These are phyloP conservation scores for Microstroma glucosiphilum DNA, from an alignment of 1,284 basidiomycete genomes.

Conservation along the genomic window DNA sequence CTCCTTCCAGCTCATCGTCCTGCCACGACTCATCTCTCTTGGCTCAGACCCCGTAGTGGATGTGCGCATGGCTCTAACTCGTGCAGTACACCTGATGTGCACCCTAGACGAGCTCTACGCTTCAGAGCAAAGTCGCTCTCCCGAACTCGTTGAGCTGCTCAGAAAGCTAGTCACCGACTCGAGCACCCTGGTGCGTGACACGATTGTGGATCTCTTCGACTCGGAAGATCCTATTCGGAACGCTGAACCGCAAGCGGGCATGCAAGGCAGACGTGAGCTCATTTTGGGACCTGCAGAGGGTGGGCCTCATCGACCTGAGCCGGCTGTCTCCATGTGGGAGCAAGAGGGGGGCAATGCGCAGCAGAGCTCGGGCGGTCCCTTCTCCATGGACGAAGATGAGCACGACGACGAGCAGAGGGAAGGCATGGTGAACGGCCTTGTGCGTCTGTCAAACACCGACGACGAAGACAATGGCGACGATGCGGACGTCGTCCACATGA, in stretches of 20 bases:
- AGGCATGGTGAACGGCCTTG: not conserved
- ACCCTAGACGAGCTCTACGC: constrained; percentile 53
- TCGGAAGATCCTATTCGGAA: constrained; percentile 1
- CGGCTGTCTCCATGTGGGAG: not conserved
- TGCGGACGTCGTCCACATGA: constrained; percentile 5
- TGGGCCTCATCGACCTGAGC: constrained; percentile 14
- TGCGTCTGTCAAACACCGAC: constrained; percentile 2
- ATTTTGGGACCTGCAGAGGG: constrained; percentile 44
- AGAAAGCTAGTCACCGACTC: constrained; percentile 26
- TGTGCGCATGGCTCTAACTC: constrained; percentile 76
- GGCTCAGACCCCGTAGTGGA: constrained; percentile 70
- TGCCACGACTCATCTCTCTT: constrained; percentile 60
- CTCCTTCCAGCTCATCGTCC: constrained; percentile 60
- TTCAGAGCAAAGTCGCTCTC: constrained; percentile 28
- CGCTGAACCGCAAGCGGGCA: not conserved
- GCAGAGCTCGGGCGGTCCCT: constrained; percentile 9
- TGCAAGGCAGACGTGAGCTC: constrained; percentile 14
- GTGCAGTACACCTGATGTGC: constrained; percentile 60
- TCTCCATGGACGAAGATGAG: constrained; percentile 23
- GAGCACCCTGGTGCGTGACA: constrained; percentile 35
- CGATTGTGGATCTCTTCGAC: constrained; percentile 14
- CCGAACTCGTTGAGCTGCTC: constrained; percentile 32
- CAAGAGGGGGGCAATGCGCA: not conserved
- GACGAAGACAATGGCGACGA: constrained; percentile 9
- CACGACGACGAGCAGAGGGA: constrained; percentile 2